Evolutionary conservation across 768 basidiomycete species (phyloP), one percentile per base, ranked within the genome.

Genomic region (Phallus indusiatus): DNA sequence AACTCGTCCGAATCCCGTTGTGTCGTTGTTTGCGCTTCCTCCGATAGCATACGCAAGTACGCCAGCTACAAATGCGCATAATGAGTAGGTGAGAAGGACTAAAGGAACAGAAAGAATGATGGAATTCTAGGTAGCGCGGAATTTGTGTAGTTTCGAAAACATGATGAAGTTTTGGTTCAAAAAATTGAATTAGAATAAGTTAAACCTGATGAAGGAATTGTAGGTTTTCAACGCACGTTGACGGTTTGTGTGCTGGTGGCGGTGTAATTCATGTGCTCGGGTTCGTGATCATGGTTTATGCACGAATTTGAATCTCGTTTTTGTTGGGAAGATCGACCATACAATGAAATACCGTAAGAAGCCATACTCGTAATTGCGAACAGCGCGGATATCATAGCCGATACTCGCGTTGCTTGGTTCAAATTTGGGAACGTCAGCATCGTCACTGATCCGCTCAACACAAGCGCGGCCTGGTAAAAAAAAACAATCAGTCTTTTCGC

Each of bases 361-460:
- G 80, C 74, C 77, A 91, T 83, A 63, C 85, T 83, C 61, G 82
- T 77, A 0, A 82, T 77, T 8, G 89, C 83, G 67, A 85, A 83
- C 60, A 85, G 71, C 54, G 86, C 80, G 34, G 86, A 82, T 14
- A 88, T 74, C 64, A 91, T 77, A 34, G 82, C 84, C 21, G 83
- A 79, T 52, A 83, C 74, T 58, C 88, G 79, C 58, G 84, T 73
- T 62, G 84, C 62, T 60, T 74, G 78, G 68, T 85, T 84, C 70
- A 92, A 64, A 42, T 84, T 86, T 64, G 90, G 88, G 55, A 92
- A 77, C 54, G 86, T 81, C 67, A 92, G 78, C 72, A 90, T 84
- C 24, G 88, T 90, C 59, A 90, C 85, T 46, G 88, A 87, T 34
- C 88, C 85, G 64, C 90, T 90, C 60, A 91, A 74, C 21, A 90